Conservation (phyloP, 2,329 filamentous ascomycete species). For the Conoideocrella luteorostrata region DNA sequence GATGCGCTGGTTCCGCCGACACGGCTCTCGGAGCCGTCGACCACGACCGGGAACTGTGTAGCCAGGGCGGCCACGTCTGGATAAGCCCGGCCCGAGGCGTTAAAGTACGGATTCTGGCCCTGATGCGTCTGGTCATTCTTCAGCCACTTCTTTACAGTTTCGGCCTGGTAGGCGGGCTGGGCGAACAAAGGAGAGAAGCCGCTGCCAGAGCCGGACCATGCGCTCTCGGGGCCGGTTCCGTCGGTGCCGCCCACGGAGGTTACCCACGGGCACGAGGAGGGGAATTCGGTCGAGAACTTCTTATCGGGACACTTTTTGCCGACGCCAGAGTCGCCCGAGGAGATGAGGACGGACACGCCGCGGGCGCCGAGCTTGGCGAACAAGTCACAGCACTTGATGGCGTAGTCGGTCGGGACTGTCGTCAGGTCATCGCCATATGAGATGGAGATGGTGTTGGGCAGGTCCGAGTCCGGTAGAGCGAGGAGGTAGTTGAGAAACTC, state of each 20-base stretch:
- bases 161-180: slow-evolving; percentile 5
- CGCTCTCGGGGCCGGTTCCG: slow-evolving; percentile 2
- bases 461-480: slow-evolving; percentile 46
- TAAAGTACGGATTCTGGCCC: slow-evolving; percentile 1
- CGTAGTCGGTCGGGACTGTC: slow-evolving; percentile 50
- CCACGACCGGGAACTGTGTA: background rate
- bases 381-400: slow-evolving; percentile 50
- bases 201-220: slow-evolving; percentile 1
- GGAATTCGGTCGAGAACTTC: slow-evolving; percentile 30
- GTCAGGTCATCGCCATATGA: slow-evolving; percentile 64
- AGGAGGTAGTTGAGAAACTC: slow-evolving; percentile 57
- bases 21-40: background rate
- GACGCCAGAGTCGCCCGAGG: slow-evolving; percentile 44
- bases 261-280: slow-evolving; percentile 44
- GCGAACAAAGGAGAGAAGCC: slow-evolving; percentile 7
- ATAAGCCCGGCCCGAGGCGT: slow-evolving; percentile 3
- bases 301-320: slow-evolving; percentile 6
- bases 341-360: slow-evolving; percentile 56
- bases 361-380: slow-evolving; percentile 58
- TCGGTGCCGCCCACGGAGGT: slow-evolving; percentile 9
- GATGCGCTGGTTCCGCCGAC: slow-evolving; percentile 7
- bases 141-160: slow-evolving; percentile 3
- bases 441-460: slow-evolving; percentile 38
- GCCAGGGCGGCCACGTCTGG: slow-evolving; percentile 7
- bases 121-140: slow-evolving; percentile 4